These are phyloP conservation scores for Pneumocystis jirovecii DNA, from an alignment of 1,139 yeast genomes.

Conservation along the genomic window DNA sequence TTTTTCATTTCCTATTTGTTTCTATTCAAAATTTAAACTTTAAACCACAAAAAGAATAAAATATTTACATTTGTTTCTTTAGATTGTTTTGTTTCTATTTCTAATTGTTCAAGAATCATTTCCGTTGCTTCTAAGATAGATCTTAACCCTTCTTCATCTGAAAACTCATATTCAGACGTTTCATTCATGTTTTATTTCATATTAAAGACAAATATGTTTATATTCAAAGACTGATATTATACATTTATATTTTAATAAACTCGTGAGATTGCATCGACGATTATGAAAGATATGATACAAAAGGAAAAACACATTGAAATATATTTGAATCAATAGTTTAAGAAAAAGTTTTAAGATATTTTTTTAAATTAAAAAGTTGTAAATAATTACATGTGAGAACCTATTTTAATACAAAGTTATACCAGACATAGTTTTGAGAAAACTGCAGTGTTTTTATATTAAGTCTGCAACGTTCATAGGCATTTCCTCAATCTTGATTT, in stretches of 20 bases:
- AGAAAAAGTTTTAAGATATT: no score
- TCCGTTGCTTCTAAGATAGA: background rate
- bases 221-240: background rate
- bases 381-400: background rate
- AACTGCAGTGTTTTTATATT: conserved; percentile 1
- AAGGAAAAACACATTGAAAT: no score
- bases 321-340: no score
- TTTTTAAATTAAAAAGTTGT: background rate
- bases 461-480: conserved; percentile 56
- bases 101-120: background rate
- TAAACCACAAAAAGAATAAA: background rate
- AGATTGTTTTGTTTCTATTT: background rate
- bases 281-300: no score
- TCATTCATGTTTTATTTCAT: background rate
- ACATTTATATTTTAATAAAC: background rate
- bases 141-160: background rate
- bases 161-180: background rate
- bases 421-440: background rate
- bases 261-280: no score
- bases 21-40: background rate
- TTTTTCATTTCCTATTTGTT: background rate
- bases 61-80: background rate
- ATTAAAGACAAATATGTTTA: background rate
- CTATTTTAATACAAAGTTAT: background rate
- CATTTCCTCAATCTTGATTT: conserved; percentile 62